Evolutionary conservation across 345 rosid species (phyloP).

Genomic region (Lepidium aucheri): DNA sequence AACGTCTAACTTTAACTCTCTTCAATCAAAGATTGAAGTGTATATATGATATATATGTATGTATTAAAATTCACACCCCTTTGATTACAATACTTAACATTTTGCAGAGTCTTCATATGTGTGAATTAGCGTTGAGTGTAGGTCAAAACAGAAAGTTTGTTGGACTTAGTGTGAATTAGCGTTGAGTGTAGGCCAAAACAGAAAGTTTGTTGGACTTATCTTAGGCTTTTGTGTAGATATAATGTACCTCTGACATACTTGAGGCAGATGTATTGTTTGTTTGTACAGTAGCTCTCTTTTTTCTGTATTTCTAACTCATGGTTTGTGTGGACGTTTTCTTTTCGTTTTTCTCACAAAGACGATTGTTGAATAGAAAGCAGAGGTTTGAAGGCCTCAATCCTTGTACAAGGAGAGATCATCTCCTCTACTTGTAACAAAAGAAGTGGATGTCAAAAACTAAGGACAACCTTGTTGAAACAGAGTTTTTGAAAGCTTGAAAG

Average conservation of each 20-base stretch:
- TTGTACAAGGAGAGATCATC: no score
- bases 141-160: neutral
- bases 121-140: conserved; percentile 7
- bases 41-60: neutral
- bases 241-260: neutral
- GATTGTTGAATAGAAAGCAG: no score
- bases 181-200: neutral
- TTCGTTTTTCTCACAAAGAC: no score
- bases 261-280: neutral
- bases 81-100: neutral
- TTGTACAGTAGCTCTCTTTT: neutral
- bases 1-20: conserved; percentile 23
- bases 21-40: neutral
- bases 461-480: no score
- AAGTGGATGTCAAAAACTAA: no score
- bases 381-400: no score
- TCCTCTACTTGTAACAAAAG: no score
- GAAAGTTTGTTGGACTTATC: neutral
- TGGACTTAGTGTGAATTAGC: conserved; percentile 15
- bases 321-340: no score
- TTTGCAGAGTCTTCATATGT: neutral
- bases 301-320: no score
- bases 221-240: neutral
- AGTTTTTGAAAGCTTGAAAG: no score
- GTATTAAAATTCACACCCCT: neutral